Evolutionary conservation across 306 rosid species (phyloP), one percentile per base, ranked within the genome.

Genomic region (Cicer yamashitae): DNA sequence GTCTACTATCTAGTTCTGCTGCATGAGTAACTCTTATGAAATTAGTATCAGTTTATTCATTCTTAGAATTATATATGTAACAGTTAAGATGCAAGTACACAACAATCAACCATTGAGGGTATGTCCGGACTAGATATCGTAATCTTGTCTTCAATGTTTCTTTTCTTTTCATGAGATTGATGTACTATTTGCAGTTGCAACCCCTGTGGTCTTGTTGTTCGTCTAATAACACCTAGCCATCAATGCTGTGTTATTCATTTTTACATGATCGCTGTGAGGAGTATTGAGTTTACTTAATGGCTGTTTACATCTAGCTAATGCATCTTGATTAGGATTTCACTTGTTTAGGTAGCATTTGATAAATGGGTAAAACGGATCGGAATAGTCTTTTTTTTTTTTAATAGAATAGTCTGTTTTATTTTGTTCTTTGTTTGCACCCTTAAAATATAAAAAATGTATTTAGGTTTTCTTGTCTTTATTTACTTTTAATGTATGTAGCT

Each of bases 131-230:
- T 73, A 53, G 60, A 40, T 38, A 45, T 50, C 25, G 48, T 63
- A 70, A 51, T 65, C 41, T 73, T 73, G 74, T 54, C 45, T 74
- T 71, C 53, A 47, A 13, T 63, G 50, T 73, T 63, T 67, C 25
- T 7, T 74, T 70, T 70, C 41, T 34, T 71, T 44, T 17, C 11
- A 30, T 63, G 70, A 22, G 61, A 40, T 61, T 69, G 37, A 30
- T 30, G 25, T 79, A 57, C 13, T 70, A 73, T 65, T 74, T 78
- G 75, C 59, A 10, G 77, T 37, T 74, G 78, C 81, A 79, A 74
- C 75, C 53, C 14, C 7, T 6, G 46, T 18, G 50, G 87, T 61
- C 40, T 74, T 77, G 68, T 65, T 53, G 39, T 77, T 57, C 58
- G 65, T 67, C 53, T 40, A 61, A 22, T 38, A 38, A 7, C 75